These are phyloP conservation scores for Pythium insidiosum DNA, from an alignment of 352 stramenopile genomes.

Conservation along the genomic window DNA sequence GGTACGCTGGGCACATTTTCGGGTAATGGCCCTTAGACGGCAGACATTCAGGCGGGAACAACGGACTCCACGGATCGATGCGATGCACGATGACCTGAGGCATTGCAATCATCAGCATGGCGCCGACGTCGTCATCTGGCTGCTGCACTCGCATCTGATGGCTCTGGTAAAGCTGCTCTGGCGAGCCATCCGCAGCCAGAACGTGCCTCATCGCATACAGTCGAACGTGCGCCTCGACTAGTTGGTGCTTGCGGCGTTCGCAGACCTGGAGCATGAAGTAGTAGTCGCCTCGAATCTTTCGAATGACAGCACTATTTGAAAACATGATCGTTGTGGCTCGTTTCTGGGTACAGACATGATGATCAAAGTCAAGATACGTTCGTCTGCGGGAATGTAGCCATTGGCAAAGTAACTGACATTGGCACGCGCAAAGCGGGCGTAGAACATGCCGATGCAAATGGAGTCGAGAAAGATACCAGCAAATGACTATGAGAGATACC, in stretches of 20 bases:
- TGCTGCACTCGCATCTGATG: constrained; percentile 87
- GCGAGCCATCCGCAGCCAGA: constrained; percentile 31
- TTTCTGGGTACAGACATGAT: constrained; percentile 42
- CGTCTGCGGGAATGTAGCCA: neutral
- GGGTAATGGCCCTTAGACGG: constrained; percentile 33
- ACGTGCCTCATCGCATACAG: constrained; percentile 79
- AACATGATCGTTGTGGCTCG: constrained; percentile 86
- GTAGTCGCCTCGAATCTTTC: constrained; percentile 83
- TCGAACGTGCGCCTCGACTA: constrained; percentile 78
- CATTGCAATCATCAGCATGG: constrained; percentile 78
- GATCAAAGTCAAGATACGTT: neutral
- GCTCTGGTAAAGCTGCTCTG: constrained; percentile 65
- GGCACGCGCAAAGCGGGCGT: constrained; percentile 68
- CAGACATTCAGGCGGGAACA: constrained; percentile 75
- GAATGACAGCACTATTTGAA: constrained; percentile 77
- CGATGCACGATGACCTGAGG: constrained; percentile 78
- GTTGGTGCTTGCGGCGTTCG: constrained; percentile 84
- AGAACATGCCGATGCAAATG: constrained; percentile 86
- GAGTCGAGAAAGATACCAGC: constrained; percentile 81
- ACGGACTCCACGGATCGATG: constrained; percentile 79
- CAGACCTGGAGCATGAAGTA: constrained; percentile 91
- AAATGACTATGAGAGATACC: constrained; percentile 57
- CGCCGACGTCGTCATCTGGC: constrained; percentile 72
- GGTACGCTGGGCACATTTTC: constrained; percentile 47
- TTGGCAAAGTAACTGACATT: constrained; percentile 69